phyloP scores from a whole-genome alignment of 495 filamentous ascomycete species.

The Rostrohypoxylon terebratum region DNA sequence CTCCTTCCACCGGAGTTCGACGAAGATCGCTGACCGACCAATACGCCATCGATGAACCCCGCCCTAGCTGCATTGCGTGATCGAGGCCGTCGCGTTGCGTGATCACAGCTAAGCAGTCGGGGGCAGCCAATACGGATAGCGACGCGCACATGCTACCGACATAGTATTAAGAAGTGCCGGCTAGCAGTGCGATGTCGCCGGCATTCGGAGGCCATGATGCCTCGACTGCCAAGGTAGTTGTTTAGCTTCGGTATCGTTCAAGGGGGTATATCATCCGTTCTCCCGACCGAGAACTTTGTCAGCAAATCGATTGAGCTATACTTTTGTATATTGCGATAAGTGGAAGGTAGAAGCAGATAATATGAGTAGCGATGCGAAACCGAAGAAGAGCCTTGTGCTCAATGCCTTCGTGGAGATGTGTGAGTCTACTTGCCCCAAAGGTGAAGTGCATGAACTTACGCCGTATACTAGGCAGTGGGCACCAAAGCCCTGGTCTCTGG shows the following conservation, averaged over 20 bases:
- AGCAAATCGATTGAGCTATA: not conserved
- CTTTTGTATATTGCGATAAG: not conserved
- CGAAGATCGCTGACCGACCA: constrained; percentile 13
- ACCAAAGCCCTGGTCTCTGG: constrained; percentile 74
- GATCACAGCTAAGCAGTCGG: constrained; percentile 26
- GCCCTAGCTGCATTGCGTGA: constrained; percentile 39
- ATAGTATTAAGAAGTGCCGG: constrained; percentile 10
- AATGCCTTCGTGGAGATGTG: constrained; percentile 74
- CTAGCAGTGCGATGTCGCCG: constrained; percentile 16
- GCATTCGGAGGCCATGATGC: constrained; percentile 28
- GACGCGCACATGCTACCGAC: constrained; percentile 4
- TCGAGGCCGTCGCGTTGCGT: constrained; percentile 31
- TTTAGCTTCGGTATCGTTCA: constrained; percentile 7
- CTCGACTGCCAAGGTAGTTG: constrained; percentile 7
- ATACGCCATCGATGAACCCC: constrained; percentile 27
- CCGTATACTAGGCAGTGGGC: constrained; percentile 62
- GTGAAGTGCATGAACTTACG: constrained; percentile 10
- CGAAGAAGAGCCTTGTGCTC: constrained; percentile 70
- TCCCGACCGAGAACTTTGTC: not conserved
- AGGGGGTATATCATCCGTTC: constrained; percentile 2
- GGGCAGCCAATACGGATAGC: constrained; percentile 8
- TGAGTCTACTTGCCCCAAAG: constrained; percentile 31
- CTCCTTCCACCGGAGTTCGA: constrained; percentile 24
- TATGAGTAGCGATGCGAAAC: constrained; percentile 23
- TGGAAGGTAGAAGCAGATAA: constrained; percentile 1